phyloP scores from a whole-genome alignment of 768 basidiomycete species.

The Coprinopsis strossmayeri region DNA sequence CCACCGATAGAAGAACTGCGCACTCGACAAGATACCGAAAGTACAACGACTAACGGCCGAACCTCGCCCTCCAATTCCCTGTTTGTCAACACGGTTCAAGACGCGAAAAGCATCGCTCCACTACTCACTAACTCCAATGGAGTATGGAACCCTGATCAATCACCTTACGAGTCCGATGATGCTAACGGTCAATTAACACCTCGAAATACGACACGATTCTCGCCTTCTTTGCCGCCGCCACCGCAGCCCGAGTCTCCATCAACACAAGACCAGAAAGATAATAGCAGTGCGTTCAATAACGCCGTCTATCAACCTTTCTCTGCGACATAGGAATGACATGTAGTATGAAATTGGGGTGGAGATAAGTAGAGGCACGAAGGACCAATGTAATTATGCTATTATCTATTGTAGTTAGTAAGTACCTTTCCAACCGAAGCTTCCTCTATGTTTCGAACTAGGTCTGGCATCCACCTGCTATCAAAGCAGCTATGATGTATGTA shows the following conservation, averaged over 20 bases:
- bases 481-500: too few species aligned
- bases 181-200: constrained; percentile 21
- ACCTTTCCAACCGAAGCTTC: constrained; percentile 13
- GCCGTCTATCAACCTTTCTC: not conserved
- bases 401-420: constrained; percentile 15
- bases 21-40: constrained; percentile 14
- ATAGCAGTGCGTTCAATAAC: not conserved
- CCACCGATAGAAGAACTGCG: constrained; percentile 58
- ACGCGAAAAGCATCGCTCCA: not conserved
- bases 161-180: not conserved
- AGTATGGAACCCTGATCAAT: not conserved
- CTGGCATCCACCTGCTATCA: too few species aligned
- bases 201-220: constrained; percentile 22
- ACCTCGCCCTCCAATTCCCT: not conserved
- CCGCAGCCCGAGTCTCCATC: not conserved
- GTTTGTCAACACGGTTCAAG: not conserved
- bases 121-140: not conserved
- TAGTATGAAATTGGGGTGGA: not conserved
- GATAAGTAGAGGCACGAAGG: not conserved
- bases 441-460: not conserved
- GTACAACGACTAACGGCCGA: constrained; percentile 8
- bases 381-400: constrained; percentile 7
- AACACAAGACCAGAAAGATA: not conserved
- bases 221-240: constrained; percentile 20
- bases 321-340: not conserved